Conservation (phyloP, 1,139 yeast genomes). For the Suhomyces taliae region DNA sequence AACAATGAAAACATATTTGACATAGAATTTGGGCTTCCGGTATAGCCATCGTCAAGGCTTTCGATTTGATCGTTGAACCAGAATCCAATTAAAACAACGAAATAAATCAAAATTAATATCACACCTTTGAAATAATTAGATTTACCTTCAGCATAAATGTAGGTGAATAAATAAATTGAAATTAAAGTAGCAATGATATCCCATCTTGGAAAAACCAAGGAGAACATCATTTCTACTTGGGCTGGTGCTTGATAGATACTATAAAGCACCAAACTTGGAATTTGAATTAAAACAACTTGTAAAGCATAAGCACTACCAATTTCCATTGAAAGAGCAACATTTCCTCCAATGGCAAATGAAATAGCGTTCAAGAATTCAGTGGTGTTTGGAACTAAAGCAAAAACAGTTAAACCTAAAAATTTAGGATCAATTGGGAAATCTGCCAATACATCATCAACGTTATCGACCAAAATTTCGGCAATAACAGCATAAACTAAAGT, state of each 20-base stretch:
- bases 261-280: slow-evolving; percentile 84
- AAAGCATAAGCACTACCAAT: slow-evolving; percentile 97
- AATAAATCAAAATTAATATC: slow-evolving; percentile 75
- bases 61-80: slow-evolving; percentile 58
- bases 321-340: slow-evolving; percentile 94
- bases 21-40: slow-evolving; percentile 5
- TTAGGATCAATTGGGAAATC: slow-evolving; percentile 82
- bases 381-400: slow-evolving; percentile 95
- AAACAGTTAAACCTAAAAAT: slow-evolving; percentile 87
- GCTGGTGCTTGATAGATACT: slow-evolving; percentile 52
- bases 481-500: slow-evolving; percentile 86
- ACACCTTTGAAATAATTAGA: slow-evolving; percentile 96
- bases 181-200: slow-evolving; percentile 84
- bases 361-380: slow-evolving; percentile 97
- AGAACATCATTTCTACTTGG: slow-evolving; percentile 57
- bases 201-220: slow-evolving; percentile 93
- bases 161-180: slow-evolving; percentile 86
- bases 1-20: not conserved
- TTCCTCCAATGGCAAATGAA: slow-evolving; percentile 94
- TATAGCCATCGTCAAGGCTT: slow-evolving; percentile 34
- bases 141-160: slow-evolving; percentile 95
- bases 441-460: slow-evolving; percentile 84
- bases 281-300: slow-evolving; percentile 93
- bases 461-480: slow-evolving; percentile 92
- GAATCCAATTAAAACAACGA: slow-evolving; percentile 79